Conservation (phyloP, 805 yeast genomes). For the Hanseniaspora mollemarum region DNA sequence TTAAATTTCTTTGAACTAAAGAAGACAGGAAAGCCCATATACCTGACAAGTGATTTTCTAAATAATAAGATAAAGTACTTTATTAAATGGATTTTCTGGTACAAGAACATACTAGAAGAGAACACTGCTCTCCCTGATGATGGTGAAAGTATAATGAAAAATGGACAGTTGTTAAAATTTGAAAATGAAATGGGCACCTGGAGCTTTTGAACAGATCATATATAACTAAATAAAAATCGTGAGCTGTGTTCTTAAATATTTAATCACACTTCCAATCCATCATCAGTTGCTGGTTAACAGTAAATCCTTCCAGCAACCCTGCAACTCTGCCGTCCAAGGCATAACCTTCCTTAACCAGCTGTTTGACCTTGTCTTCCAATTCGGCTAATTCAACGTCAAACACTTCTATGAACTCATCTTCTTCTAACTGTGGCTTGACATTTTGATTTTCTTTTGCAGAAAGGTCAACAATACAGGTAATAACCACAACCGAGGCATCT, state of each 20-base stretch:
- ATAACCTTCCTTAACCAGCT: conserved; percentile 53
- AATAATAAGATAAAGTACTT: conserved; percentile 19
- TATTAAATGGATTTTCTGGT: conserved; percentile 28
- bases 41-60: not conserved
- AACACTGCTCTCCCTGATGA: conserved; percentile 21
- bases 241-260: not conserved
- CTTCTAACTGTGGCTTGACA: conserved; percentile 72
- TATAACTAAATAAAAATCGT: conserved; percentile 10
- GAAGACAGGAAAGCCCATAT: not conserved
- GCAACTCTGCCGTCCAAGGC: conserved; percentile 69
- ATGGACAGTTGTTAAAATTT: conserved; percentile 16
- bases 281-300: conserved; percentile 7
- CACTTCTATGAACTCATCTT: conserved; percentile 85
- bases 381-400: conserved; percentile 55
- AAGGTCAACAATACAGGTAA: conserved; percentile 68
- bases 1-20: conserved; percentile 12
- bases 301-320: conserved; percentile 8
- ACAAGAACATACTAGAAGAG: conserved; percentile 25
- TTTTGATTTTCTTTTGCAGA: conserved; percentile 49
- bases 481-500: conserved; percentile 74
- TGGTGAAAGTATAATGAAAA: conserved; percentile 20
- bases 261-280: conserved; percentile 16
- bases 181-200: conserved; percentile 14
- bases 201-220: not conserved
- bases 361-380: conserved; percentile 44